Evolutionary conservation across 1,139 yeast species (phyloP).

Genomic region (Sugiyamaella novakii): DNA sequence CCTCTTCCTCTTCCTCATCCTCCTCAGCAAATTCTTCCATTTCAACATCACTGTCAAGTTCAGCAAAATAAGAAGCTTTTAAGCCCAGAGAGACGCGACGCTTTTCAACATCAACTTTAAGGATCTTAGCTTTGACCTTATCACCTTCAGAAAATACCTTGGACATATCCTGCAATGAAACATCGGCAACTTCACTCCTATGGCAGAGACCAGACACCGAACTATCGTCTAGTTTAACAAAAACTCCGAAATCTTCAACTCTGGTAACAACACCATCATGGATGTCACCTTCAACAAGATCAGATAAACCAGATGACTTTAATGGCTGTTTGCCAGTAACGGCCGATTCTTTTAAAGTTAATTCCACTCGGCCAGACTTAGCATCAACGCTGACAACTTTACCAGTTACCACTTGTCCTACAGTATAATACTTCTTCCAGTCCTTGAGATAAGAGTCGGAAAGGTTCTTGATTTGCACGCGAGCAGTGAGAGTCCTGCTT

Average conservation of each 20-base stretch:
- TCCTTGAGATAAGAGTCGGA: slow-evolving; percentile 82
- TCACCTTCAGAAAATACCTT: slow-evolving; percentile 85
- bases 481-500: slow-evolving; percentile 72
- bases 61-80: slow-evolving; percentile 86
- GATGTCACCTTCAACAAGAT: slow-evolving; percentile 67
- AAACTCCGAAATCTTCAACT: slow-evolving; percentile 88
- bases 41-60: slow-evolving; percentile 42
- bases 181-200: slow-evolving; percentile 80
- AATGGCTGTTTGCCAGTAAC: slow-evolving; percentile 59
- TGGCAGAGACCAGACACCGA: slow-evolving; percentile 88
- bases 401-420: slow-evolving; percentile 75
- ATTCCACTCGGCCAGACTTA: slow-evolving; percentile 56
- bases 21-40: slow-evolving; percentile 39
- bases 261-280: slow-evolving; percentile 73
- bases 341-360: slow-evolving; percentile 82
- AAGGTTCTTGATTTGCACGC: slow-evolving; percentile 78
- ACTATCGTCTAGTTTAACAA: slow-evolving; percentile 73
- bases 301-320: slow-evolving; percentile 43
- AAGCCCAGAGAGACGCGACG: slow-evolving; percentile 83
- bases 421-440: slow-evolving; percentile 77
- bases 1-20: slow-evolving; percentile 37
- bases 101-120: slow-evolving; percentile 63
- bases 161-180: slow-evolving; percentile 52
- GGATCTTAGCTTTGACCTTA: slow-evolving; percentile 78
- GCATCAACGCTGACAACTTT: slow-evolving; percentile 64